These are phyloP conservation scores for Pichia sp. DNA, from an alignment of 1,139 yeast species.

Conservation along the genomic window DNA sequence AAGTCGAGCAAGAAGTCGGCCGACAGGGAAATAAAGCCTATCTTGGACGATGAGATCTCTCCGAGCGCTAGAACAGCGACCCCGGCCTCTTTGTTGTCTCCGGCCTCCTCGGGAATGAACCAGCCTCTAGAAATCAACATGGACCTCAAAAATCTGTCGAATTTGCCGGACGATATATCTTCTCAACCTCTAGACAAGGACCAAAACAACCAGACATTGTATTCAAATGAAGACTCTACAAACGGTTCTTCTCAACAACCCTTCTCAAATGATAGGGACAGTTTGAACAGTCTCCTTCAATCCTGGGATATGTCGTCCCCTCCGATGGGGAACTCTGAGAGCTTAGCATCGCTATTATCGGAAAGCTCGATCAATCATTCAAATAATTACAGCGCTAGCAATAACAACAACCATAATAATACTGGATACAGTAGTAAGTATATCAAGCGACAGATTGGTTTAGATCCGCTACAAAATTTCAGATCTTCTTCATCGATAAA, in stretches of 20 bases:
- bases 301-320: slow-evolving; percentile 31
- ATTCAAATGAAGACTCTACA: background rate
- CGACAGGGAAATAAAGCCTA: background rate
- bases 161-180: background rate
- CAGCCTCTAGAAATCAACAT: slow-evolving; percentile 1
- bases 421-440: background rate
- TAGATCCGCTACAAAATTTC: slow-evolving; percentile 31
- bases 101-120: background rate
- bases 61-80: background rate
- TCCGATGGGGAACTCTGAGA: slow-evolving; percentile 24
- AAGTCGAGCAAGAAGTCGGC: background rate
- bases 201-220: background rate
- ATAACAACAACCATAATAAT: background rate
- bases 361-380: slow-evolving; percentile 9
- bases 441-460: slow-evolving; percentile 28
- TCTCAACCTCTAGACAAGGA: background rate
- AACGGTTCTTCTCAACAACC: background rate
- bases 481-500: slow-evolving; percentile 21
- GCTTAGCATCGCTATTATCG: slow-evolving; percentile 23
- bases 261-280: slow-evolving; percentile 9
- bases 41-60: background rate
- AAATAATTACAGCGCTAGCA: background rate
- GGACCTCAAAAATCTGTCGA: background rate
- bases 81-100: background rate
- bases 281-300: slow-evolving; percentile 17